A percentile compares a stretch with the other conserved stretches of the same genome.
These are phyloP conservation scores for Metschnikowia borealis DNA, from an alignment of 805 yeast genomes.

Conservation along the genomic window DNA sequence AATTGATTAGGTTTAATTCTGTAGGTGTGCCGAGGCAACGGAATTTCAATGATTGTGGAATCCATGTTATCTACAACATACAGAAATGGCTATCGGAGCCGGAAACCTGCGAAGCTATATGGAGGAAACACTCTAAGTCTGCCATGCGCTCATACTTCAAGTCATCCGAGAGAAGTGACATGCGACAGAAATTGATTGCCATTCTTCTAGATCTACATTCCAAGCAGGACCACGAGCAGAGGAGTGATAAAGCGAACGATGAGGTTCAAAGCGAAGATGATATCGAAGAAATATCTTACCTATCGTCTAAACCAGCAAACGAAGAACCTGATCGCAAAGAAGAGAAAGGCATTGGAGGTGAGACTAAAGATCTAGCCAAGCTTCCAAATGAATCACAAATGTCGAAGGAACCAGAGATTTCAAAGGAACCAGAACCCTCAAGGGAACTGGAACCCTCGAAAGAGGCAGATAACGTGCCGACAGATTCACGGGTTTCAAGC, in stretches of 20 bases:
- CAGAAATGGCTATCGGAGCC: slow-evolving; percentile 53
- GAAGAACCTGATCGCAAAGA: not conserved
- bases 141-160: slow-evolving; percentile 10
- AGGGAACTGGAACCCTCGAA: too few species aligned
- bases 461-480: too few species aligned
- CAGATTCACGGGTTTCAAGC: too few species aligned
- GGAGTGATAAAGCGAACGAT: not conserved
- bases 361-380: not conserved
- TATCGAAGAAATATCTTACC: slow-evolving; percentile 19
- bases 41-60: slow-evolving; percentile 92
- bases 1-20: slow-evolving; percentile 44
- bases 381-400: not conserved
- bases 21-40: slow-evolving; percentile 76
- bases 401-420: too few species aligned
- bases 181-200: slow-evolving; percentile 13
- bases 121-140: slow-evolving; percentile 33
- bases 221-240: slow-evolving; percentile 7
- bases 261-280: slow-evolving; percentile 20
- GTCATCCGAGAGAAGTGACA: slow-evolving; percentile 11
- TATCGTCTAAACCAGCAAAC: slow-evolving; percentile 5
- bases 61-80: slow-evolving; percentile 78
- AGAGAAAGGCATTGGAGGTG: not conserved
- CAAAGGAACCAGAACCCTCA: too few species aligned
- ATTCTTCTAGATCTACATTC: slow-evolving; percentile 14
- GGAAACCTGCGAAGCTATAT: slow-evolving; percentile 42